Percentiles rank a stretch among this genome's conserved stretches.
Conservation (phyloP, 306 rosid species). For the Erythrophleum fordii region DNA sequence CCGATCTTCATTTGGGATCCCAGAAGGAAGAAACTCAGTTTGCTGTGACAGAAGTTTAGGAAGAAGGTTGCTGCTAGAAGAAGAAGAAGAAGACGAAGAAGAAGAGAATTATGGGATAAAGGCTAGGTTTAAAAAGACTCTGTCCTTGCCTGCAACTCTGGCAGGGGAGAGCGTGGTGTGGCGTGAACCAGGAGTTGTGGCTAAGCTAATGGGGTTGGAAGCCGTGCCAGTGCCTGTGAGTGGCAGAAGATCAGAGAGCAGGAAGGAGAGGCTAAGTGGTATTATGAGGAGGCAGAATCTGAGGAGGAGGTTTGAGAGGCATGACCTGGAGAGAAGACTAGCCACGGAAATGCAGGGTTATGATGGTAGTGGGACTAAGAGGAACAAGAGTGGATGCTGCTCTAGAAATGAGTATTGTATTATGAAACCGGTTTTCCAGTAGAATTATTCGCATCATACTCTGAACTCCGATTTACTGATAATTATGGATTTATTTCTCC, state of each 20-base stretch:
- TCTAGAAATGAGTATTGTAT: slow-evolving; percentile 48
- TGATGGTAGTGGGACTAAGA: slow-evolving; percentile 31
- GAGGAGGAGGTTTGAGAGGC: slow-evolving; percentile 62
- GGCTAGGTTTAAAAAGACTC: slow-evolving; percentile 32
- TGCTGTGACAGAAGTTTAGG: slow-evolving; percentile 53
- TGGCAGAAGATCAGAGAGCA: slow-evolving; percentile 34
- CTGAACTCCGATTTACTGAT: neutral
- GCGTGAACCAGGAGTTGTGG: slow-evolving; percentile 91
- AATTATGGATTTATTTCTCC: neutral
- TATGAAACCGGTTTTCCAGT: slow-evolving; percentile 53
- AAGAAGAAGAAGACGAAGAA: slow-evolving; percentile 1
- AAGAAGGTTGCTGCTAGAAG: slow-evolving; percentile 32
- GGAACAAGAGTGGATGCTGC: slow-evolving; percentile 41
- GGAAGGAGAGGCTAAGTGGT: slow-evolving; percentile 43
- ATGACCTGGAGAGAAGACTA: slow-evolving; percentile 53
- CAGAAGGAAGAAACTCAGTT: slow-evolving; percentile 60
- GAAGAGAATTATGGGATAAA: slow-evolving; percentile 26
- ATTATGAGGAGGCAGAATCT: slow-evolving; percentile 47
- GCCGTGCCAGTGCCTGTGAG: slow-evolving; percentile 69
- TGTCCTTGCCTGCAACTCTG: slow-evolving; percentile 54
- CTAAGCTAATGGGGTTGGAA: slow-evolving; percentile 91
- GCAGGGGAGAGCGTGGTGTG: slow-evolving; percentile 85
- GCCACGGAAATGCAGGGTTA: slow-evolving; percentile 57
- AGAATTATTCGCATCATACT: neutral
- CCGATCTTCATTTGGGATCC: slow-evolving; percentile 68